Evolutionary conservation across 257 asterid genomes (phyloP).

Genomic region (Avicennia marina): DNA sequence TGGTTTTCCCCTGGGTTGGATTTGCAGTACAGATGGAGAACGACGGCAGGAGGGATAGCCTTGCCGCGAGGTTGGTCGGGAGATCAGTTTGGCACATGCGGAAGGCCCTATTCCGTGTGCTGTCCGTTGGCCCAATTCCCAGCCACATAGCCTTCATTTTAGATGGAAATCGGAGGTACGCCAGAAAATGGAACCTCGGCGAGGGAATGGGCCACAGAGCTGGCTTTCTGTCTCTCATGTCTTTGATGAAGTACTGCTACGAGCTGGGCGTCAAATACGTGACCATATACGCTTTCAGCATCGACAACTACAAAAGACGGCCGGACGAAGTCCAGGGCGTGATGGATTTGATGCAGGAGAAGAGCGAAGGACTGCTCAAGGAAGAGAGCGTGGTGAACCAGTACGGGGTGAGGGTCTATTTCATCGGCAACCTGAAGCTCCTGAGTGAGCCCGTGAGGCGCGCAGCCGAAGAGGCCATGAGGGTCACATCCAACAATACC

Average conservation of each 20-base stretch:
- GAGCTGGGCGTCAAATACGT: conserved; percentile 59
- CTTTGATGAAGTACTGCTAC: conserved; percentile 58
- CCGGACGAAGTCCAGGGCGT: conserved; percentile 54
- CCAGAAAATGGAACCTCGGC: conserved; percentile 39
- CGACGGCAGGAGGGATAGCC: conserved; percentile 12
- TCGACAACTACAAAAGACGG: conserved; percentile 69
- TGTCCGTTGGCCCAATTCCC: conserved; percentile 65
- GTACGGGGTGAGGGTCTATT: conserved; percentile 62
- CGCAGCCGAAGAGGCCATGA: conserved; percentile 69
- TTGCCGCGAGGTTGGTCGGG: conserved; percentile 38
- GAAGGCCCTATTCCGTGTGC: conserved; percentile 35
- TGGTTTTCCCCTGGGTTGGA: too few relatives aligned
- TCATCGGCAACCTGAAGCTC: conserved; percentile 61
- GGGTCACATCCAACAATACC: conserved; percentile 45
- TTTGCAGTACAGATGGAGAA: background rate
- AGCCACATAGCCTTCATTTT: conserved; percentile 63
- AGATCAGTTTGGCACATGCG: conserved; percentile 33
- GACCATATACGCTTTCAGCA: conserved; percentile 70
- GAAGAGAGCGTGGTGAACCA: conserved; percentile 46
- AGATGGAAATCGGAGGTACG: conserved; percentile 78
- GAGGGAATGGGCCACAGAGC: conserved; percentile 66
- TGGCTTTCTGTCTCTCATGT: conserved; percentile 62
- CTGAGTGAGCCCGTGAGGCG: conserved; percentile 37
- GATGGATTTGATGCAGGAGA: conserved; percentile 81
- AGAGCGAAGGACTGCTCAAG: conserved; percentile 61